Percentiles rank a stretch among this genome's conserved stretches.
Conservation (phyloP, 805 yeast genomes). For the Kazachstania viticola region DNA sequence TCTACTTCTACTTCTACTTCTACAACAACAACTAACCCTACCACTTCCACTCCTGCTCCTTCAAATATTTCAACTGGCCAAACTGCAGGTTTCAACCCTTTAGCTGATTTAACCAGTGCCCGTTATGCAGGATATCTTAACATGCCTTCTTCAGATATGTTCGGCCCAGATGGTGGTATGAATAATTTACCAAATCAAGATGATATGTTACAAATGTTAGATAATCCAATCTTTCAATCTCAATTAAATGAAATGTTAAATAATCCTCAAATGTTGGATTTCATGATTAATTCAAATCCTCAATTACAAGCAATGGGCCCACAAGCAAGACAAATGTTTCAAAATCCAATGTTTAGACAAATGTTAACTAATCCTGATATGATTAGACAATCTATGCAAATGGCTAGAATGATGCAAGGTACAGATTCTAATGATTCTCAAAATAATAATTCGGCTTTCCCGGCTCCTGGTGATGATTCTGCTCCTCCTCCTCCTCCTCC, state of each 20-base stretch:
- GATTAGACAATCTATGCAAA: slow-evolving; percentile 70
- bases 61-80: slow-evolving; percentile 70
- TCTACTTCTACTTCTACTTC: slow-evolving; percentile 17
- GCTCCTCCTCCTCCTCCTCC: slow-evolving; percentile 21
- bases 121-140: slow-evolving; percentile 83
- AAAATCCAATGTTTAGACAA: slow-evolving; percentile 70
- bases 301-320: slow-evolving; percentile 82
- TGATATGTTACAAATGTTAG: slow-evolving; percentile 64
- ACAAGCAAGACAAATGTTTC: slow-evolving; percentile 74
- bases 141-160: slow-evolving; percentile 76
- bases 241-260: slow-evolving; percentile 70
- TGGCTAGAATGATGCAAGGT: slow-evolving; percentile 40
- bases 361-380: slow-evolving; percentile 75
- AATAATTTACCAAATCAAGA: slow-evolving; percentile 57
- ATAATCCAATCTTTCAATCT: slow-evolving; percentile 71
- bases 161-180: slow-evolving; percentile 87
- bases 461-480: slow-evolving; percentile 4
- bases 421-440: slow-evolving; percentile 18
- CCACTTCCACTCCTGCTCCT: slow-evolving; percentile 35
- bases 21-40: slow-evolving; percentile 10
- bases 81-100: slow-evolving; percentile 76
- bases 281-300: slow-evolving; percentile 71
- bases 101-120: slow-evolving; percentile 89
- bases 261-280: slow-evolving; percentile 83
- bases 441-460: neutral